Evolutionary conservation across 441 rosid genomes (phyloP).

Genomic region (Erodium texanum): DNA sequence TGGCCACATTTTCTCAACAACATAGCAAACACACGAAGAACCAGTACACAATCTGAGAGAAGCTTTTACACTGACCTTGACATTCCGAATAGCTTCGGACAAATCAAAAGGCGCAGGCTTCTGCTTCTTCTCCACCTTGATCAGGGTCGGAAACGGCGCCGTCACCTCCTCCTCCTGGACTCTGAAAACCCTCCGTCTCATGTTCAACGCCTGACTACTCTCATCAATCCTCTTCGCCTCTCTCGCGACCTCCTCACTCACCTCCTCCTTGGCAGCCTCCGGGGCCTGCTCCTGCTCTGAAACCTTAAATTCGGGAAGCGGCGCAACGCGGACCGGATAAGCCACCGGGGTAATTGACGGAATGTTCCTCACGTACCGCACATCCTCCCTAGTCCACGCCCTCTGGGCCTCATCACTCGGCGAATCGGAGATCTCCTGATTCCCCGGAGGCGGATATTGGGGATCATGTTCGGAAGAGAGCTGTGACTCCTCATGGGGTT

Average conservation of each 20-base stretch:
- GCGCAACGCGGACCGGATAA: constrained; percentile 67
- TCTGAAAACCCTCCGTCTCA: constrained; percentile 30
- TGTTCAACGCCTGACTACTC: constrained; percentile 18
- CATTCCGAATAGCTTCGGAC: constrained; percentile 68
- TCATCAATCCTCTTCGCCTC: constrained; percentile 36
- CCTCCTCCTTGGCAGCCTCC: constrained; percentile 25
- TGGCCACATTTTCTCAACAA: neutral
- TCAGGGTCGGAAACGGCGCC: constrained; percentile 55
- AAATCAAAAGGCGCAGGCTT: constrained; percentile 57
- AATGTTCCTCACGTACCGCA: constrained; percentile 58
- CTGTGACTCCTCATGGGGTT: too few relatives aligned
- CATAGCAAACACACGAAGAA: too few relatives aligned
- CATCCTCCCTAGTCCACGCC: constrained; percentile 61
- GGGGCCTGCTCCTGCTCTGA: constrained; percentile 4
- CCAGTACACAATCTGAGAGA: neutral
- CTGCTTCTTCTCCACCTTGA: constrained; percentile 55
- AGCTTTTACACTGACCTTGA: constrained; percentile 50
- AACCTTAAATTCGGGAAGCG: constrained; percentile 63
- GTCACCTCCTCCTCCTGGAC: constrained; percentile 31
- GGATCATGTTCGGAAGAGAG: too few relatives aligned
- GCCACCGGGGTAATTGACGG: constrained; percentile 53
- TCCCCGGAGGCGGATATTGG: too few relatives aligned
- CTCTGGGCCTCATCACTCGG: constrained; percentile 1
- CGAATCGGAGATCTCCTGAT: too few relatives aligned
- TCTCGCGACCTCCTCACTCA: constrained; percentile 16